phyloP scores from a whole-genome alignment of 306 rosid species.

The Purshia tridentata region DNA sequence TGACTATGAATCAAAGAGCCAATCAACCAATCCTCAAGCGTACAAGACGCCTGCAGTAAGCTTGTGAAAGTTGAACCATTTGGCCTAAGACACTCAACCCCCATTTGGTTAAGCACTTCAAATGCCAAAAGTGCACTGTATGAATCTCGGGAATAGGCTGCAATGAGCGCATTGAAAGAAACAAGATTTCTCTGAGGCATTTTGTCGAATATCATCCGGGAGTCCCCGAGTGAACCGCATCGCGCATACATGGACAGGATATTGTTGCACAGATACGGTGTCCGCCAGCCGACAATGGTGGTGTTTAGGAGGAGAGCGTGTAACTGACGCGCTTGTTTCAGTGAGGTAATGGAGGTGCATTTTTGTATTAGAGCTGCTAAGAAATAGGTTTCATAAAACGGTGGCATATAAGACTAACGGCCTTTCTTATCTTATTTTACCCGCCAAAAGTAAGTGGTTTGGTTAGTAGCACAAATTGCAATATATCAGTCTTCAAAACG shows the following conservation, averaged over 20 bases:
- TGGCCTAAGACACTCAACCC: constrained; percentile 43
- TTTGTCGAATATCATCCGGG: constrained; percentile 67
- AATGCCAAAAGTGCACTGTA: constrained; percentile 41
- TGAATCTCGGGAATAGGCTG: constrained; percentile 55
- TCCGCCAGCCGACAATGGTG: constrained; percentile 15
- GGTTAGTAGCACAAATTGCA: not conserved
- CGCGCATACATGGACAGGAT: constrained; percentile 68
- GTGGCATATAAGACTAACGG: constrained; percentile 28
- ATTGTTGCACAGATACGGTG: constrained; percentile 64
- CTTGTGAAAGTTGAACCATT: constrained; percentile 64
- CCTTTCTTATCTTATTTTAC: not conserved
- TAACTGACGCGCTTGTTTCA: constrained; percentile 64
- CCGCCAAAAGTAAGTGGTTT: not conserved
- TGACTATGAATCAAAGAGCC: constrained; percentile 66
- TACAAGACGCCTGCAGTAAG: constrained; percentile 61
- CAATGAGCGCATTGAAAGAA: constrained; percentile 71
- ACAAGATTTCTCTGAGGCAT: constrained; percentile 72
- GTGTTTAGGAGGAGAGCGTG: constrained; percentile 66
- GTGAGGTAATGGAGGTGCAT: constrained; percentile 54
- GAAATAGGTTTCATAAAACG: constrained; percentile 16
- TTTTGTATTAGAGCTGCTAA: constrained; percentile 43
- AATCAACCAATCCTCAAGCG: constrained; percentile 47
- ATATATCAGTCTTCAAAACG: constrained; percentile 12
- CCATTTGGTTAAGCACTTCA: constrained; percentile 44
- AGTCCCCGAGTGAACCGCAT: constrained; percentile 43